These are phyloP conservation scores for Solanum verrucosum DNA, from an alignment of 257 asterid genomes.

Conservation along the genomic window DNA sequence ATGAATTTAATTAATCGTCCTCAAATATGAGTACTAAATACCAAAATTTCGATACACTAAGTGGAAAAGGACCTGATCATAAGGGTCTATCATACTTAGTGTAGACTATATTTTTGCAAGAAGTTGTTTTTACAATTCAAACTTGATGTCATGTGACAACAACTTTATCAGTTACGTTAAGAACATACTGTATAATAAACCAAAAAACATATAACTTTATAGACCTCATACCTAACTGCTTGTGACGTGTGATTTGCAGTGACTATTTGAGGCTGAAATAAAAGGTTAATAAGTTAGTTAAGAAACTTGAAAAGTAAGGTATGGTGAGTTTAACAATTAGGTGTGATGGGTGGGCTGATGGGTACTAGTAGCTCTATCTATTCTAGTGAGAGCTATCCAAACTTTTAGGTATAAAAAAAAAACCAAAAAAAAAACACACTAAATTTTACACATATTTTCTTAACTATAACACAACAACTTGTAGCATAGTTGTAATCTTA, in stretches of 20 bases:
- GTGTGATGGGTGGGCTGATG: conserved; percentile 28
- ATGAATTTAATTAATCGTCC: not conserved
- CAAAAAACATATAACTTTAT: not conserved
- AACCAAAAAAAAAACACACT: too few species aligned
- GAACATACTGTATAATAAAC: rapidly evolving
- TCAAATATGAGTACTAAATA: not conserved
- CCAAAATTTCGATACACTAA: not conserved
- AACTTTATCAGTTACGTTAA: not conserved
- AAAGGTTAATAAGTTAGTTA: conserved; percentile 14
- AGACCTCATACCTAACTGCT: conserved; percentile 3
- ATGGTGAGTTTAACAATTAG: conserved; percentile 27
- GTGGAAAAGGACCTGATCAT: not conserved
- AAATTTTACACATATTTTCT: not conserved
- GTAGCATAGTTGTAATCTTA: not conserved
- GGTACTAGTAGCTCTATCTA: conserved; percentile 10
- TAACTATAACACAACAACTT: not conserved
- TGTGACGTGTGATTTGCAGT: conserved; percentile 18
- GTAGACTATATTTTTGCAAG: not conserved
- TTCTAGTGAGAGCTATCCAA: not conserved
- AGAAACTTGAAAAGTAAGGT: conserved; percentile 20
- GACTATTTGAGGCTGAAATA: conserved; percentile 9
- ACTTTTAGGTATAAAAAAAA: not conserved
- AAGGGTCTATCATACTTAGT: not conserved
- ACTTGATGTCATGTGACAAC: not conserved
- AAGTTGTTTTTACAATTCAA: not conserved